Base-by-base conservation (phyloP, 768 basidiomycete species). In the Lenzites betulinus region DNA sequence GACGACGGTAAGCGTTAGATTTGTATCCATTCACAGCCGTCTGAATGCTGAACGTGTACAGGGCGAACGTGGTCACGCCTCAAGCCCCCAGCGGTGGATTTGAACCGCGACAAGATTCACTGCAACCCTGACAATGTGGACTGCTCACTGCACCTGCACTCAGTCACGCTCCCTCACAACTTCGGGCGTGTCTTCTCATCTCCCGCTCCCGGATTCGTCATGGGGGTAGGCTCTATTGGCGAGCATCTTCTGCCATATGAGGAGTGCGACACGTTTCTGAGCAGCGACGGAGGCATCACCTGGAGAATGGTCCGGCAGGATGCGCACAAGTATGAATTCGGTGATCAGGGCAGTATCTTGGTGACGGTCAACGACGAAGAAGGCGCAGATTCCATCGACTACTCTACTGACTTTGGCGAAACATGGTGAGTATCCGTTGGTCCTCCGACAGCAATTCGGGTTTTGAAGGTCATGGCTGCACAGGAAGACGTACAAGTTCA, bases 241-340 rank as follows among this genome's bases (percentile, higher is more conserved):
- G 75, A 80, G 22, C 72, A 76, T 13, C 77, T 98, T 8, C 71
- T 77, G 18, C 76, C 84, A 0, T 98, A 98, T 67, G 86, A 90
- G 43, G 88, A 97, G 38, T 88, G 91, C 68, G 93, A 97, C 67
- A 98, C 96, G 0, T 99, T 97, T 79, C 72, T 98, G 60, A 95
- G 93, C 66, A 89, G 81, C 0, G 93, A 99, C 68, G 95, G 88
- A 0, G 97, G 97, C 1, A 66, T 94, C 15, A 84, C 84, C 6
- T 99, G 97, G 96, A 75, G 68, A 23, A 93, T 93, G 89, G 80
- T 88, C 11, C 77, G 78, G 43, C 76, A 74, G 53, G 86, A 88
- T 23, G 91, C 96, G 0, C 88, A 93, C 70, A 94, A 95, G 75
- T 98, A 98, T 69, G 95, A 98, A 75, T 95, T 98, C 71, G 97